Base-by-base conservation (phyloP, 768 basidiomycete species). In the Daedaleopsis sinensis region DNA sequence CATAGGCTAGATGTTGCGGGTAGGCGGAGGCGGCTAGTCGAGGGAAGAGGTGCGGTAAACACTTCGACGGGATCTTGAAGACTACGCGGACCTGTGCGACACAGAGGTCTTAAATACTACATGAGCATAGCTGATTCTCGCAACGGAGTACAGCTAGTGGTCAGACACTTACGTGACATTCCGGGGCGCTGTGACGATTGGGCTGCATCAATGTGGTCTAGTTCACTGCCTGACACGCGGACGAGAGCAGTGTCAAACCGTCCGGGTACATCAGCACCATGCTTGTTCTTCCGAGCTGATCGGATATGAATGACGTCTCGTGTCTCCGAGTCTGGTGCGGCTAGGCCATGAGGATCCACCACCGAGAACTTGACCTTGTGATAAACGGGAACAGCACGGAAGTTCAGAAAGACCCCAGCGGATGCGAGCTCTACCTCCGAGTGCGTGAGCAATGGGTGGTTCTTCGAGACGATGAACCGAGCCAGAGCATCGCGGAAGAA, bases 61-160 rank as follows among this genome's bases (percentile, higher is more conserved):
- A 39, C 21, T 48, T 57, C 3, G 23, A 15, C 15, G 72, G 66
- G 0, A 71, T 23, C 1, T 52, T 49, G 38, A 73, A 74, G 3
- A 74, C 55, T 10, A 65, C 62, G 9, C 64, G 59, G 42, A 74
- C 59, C 19, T 67, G 71, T 2, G 53, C 73, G 46, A 73, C 60
- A 27, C 66, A 64, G 32, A 62, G 58, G 63, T 32, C 27, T 32
- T 32, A 32, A 3, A 32, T 3, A 32, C 27, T 3, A 7, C 4
- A 32, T 32, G 4, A 32, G 7, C 7, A 32, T 32, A 32, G 12
- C 68, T 73, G 70, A 47, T 15, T 55, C 71, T 69, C 16, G 18
- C 23, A 8, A 37, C 21, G n/a, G 36, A 32, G n/a, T n/a, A n/a
- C n/a, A n/a, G n/a, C n/a, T n/a, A 32, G 27, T 32, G 4, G 27